phyloP scores from a whole-genome alignment of 2,329 filamentous ascomycete genomes.

The Pyrenophora tritici-repentis region DNA sequence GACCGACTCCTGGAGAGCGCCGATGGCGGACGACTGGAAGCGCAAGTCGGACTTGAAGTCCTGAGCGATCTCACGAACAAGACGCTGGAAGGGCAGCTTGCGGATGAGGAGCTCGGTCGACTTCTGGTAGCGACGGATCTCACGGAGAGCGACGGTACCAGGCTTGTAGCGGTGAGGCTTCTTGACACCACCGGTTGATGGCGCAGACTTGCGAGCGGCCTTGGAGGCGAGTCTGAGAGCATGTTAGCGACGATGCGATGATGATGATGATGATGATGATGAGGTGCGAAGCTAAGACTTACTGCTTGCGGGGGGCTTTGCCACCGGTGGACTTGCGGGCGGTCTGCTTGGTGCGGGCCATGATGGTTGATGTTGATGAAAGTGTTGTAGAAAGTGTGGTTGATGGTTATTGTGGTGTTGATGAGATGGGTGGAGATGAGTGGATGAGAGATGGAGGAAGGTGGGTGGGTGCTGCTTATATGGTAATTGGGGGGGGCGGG shows the following conservation, averaged over 20 bases:
- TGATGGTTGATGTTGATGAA: conserved; percentile 38
- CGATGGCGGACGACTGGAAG: conserved; percentile 95
- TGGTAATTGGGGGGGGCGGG: conserved; percentile 39
- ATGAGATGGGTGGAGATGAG: conserved; percentile 37
- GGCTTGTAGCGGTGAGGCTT: conserved; percentile 62
- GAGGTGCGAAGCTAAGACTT: neutral
- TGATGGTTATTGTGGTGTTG: conserved; percentile 27
- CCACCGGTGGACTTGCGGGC: conserved; percentile 66
- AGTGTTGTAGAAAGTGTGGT: conserved; percentile 6
- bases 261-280: no score
- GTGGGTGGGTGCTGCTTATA: conserved; percentile 47
- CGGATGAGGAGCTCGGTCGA: conserved; percentile 83
- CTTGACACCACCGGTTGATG: conserved; percentile 79
- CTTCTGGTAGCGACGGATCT: conserved; percentile 90
- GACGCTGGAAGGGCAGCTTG: conserved; percentile 78
- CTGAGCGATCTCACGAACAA: conserved; percentile 77
- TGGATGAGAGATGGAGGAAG: conserved; percentile 44
- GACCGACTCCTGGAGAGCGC: conserved; percentile 91
- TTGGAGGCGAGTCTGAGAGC: conserved; percentile 79
- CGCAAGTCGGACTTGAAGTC: conserved; percentile 72
- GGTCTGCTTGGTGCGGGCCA: conserved; percentile 63
- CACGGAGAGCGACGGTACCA: conserved; percentile 79
- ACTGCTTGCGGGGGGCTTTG: conserved; percentile 81
- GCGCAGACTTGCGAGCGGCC: conserved; percentile 97
- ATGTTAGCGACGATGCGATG: neutral